phyloP scores from a whole-genome alignment of 1,139 yeast species.

The Protomyces pachydermus region DNA sequence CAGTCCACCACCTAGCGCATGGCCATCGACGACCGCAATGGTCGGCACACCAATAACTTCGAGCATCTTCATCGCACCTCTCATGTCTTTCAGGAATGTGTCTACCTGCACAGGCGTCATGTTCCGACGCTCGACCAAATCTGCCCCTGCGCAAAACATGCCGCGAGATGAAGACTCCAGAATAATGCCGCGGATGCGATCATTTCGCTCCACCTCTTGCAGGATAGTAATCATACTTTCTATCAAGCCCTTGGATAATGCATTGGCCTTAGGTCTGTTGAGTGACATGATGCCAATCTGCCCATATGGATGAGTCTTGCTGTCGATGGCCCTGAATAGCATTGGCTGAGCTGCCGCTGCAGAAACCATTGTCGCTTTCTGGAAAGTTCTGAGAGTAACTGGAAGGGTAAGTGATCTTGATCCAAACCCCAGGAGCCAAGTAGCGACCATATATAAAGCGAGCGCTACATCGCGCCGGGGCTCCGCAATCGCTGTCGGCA shows the following conservation, averaged over 20 bases:
- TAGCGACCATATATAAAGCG: no score
- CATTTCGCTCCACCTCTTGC: background rate
- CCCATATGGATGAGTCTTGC: conserved; percentile 11
- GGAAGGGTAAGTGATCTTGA: background rate
- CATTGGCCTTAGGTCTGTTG: conserved; percentile 16
- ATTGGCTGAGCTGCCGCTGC: background rate
- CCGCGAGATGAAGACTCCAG: background rate
- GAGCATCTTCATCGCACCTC: conserved; percentile 3
- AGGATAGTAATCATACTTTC: background rate
- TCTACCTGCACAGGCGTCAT: conserved; percentile 9
- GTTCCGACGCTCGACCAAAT: conserved; percentile 16
- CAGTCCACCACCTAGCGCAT: conserved; percentile 21
- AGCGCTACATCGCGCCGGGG: no score
- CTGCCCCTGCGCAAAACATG: conserved; percentile 26
- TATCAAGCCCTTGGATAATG: conserved; percentile 4
- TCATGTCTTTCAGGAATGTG: conserved; percentile 11
- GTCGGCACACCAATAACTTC: conserved; percentile 7
- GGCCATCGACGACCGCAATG: conserved; percentile 12
- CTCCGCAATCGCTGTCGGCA: no score
- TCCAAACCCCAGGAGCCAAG: no score
- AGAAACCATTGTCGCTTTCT: background rate
- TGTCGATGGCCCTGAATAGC: background rate
- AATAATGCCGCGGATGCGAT: conserved; percentile 8
- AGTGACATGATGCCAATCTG: conserved; percentile 13
- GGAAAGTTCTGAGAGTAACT: background rate